These are phyloP conservation scores for Fusarium falciforme DNA, from an alignment of 2,329 filamentous ascomycete species.

Conservation along the genomic window DNA sequence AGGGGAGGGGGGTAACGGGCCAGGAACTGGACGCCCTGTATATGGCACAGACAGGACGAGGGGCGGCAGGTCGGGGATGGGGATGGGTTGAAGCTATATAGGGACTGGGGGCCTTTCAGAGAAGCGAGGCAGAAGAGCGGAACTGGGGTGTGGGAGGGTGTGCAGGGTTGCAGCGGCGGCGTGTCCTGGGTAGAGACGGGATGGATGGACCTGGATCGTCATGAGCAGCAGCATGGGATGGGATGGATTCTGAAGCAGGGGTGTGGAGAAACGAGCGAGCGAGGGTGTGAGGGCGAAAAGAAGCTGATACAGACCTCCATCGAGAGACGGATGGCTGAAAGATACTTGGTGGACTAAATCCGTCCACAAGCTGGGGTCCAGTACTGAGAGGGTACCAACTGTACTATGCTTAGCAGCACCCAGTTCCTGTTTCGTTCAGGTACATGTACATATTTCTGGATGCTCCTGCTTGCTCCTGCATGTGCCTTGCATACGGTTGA, in stretches of 20 bases:
- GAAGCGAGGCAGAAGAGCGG: conserved; percentile 17
- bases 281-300: conserved; percentile 1
- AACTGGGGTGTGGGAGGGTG: conserved; percentile 27
- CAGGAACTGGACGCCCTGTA: conserved; percentile 42
- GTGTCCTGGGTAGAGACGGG: conserved; percentile 13
- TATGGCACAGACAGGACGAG: conserved; percentile 35
- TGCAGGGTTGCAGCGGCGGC: conserved; percentile 2
- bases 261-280: background rate
- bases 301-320: conserved; percentile 35
- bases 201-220: conserved; percentile 28
- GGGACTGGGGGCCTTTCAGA: conserved; percentile 36
- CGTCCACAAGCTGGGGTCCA: conserved; percentile 3
- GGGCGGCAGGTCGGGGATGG: conserved; percentile 29
- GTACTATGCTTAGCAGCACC: background rate
- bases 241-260: conserved; percentile 14
- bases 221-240: conserved; percentile 30
- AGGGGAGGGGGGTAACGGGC: conserved; percentile 22
- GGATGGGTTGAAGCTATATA: conserved; percentile 43
- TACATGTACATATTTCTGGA: conserved; percentile 11
- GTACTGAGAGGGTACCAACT: background rate
- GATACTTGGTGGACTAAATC: background rate
- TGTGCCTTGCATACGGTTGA: conserved; percentile 12
- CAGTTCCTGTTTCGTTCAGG: conserved; percentile 14
- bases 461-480: conserved; percentile 2
- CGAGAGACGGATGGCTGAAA: conserved; percentile 3